Conservation (phyloP, 495 filamentous ascomycete genomes). For the Pyronema omphalodes region DNA sequence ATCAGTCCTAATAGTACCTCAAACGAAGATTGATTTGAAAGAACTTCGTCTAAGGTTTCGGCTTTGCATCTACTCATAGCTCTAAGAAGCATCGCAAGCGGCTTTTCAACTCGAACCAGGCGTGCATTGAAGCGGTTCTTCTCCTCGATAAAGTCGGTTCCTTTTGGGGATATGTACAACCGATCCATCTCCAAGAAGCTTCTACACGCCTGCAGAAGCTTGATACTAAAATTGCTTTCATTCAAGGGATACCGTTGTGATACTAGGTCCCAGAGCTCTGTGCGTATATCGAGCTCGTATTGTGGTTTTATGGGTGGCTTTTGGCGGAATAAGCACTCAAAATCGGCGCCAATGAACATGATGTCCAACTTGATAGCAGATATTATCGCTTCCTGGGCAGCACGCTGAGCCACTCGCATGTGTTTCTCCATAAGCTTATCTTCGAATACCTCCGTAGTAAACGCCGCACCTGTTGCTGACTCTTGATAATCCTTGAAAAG, state of each 20-base stretch:
- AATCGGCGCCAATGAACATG: constrained; percentile 18
- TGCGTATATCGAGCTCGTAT: constrained; percentile 11
- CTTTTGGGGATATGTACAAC: constrained; percentile 7
- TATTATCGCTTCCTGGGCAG: constrained; percentile 12
- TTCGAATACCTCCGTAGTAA: constrained; percentile 10
- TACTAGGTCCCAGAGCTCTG: constrained; percentile 15
- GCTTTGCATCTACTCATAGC: constrained; percentile 14
- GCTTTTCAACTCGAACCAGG: constrained; percentile 9
- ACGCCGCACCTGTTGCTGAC: constrained; percentile 15
- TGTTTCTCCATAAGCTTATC: constrained; percentile 19
- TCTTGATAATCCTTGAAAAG: constrained; percentile 17
- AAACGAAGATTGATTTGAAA: constrained; percentile 11
- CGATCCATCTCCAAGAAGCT: constrained; percentile 14
- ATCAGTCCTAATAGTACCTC: constrained; percentile 14
- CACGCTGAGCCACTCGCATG: constrained; percentile 13
- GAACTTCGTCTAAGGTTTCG: constrained; percentile 8
- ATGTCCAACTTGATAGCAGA: constrained; percentile 18
- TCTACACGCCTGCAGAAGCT: constrained; percentile 6
- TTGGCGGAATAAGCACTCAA: constrained; percentile 12
- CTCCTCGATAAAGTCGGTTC: constrained; percentile 6
- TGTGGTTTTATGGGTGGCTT: constrained; percentile 14
- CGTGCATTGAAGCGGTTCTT: constrained; percentile 15
- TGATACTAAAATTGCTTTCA: constrained; percentile 10
- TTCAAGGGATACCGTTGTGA: constrained; percentile 12
- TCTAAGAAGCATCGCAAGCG: constrained; percentile 12